Base-by-base conservation (phyloP, 768 basidiomycete genomes). In the Suillus variegatus region DNA sequence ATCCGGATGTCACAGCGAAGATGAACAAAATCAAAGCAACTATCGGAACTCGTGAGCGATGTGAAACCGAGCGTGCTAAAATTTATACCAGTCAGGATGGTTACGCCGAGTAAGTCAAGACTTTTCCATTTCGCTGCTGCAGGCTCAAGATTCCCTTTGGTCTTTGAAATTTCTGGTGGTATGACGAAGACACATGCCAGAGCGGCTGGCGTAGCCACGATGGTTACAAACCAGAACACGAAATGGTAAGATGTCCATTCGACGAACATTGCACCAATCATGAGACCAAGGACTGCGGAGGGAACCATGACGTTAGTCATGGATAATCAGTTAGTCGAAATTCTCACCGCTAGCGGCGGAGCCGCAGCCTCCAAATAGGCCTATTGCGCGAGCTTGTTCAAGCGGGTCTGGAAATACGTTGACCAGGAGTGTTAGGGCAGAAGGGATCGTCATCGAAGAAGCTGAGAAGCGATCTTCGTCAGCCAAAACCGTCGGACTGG, bases 381-480 rank as follows among this genome's bases (percentile, higher is more conserved):
- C 78, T 22, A 88, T 78, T 9, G 84, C 86, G 25, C 76, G 77
- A 52, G 84, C 79, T 67, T 87, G 85, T 54, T 80, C 77, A 7
- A 65, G 67, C 6, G 81, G 81, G 14, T 83, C 79, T 0, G 85
- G 82, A 72, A 82, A 87, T 68, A 84, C 74, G 52, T 80, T 78
- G 7, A 86, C 82, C 28, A 86, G 78, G 41, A 88, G 76, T 47
- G 80, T 74, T 22, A 83, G 73, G 12, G 85, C 82, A 3, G 84
- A 82, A 1, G 85, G 85, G 46, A 86, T 79, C 9, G 82, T 83
- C 76, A 85, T 72, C 1, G 84, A 77, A 25, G 83, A 85, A 14
- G 78, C 82, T 78, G 76, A 57, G 44, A 36, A 49, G 13, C 20
- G n/a, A 61, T 1, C 14, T 20, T 7, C 32, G n/a, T 74, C 4